These are phyloP conservation scores for Cordyceps cateniannulata DNA, from an alignment of 2,329 filamentous ascomycete genomes.

Conservation along the genomic window DNA sequence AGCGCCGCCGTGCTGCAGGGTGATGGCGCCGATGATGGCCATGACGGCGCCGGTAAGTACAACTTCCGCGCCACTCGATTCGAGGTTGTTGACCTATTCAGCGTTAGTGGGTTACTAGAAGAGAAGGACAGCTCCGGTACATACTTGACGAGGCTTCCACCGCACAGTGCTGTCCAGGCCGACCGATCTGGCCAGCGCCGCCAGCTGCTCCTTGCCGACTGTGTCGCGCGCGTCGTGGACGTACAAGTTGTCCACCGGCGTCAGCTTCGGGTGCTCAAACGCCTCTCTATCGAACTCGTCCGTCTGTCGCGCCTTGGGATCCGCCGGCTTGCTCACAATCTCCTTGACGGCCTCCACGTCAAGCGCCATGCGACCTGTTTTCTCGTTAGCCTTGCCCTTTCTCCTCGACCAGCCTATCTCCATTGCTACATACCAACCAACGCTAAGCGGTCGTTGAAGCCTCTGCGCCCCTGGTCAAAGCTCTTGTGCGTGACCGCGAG, in stretches of 20 bases:
- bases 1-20: conserved; percentile 78
- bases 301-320: conserved; percentile 19
- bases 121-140: conserved; percentile 22
- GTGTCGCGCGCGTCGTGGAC: conserved; percentile 52
- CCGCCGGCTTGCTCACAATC: conserved; percentile 28
- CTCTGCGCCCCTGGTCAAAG: conserved; percentile 89
- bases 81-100: conserved; percentile 55
- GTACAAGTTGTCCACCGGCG: conserved; percentile 67
- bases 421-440: conserved; percentile 60
- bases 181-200: conserved; percentile 60
- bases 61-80: conserved; percentile 64
- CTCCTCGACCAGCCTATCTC: no score
- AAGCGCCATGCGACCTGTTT: conserved; percentile 25
- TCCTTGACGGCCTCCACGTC: conserved; percentile 33
- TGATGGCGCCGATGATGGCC: conserved; percentile 80
- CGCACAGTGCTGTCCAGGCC: conserved; percentile 70
- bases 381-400: background rate
- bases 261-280: conserved; percentile 64
- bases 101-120: background rate
- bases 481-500: conserved; percentile 96
- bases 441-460: conserved; percentile 91
- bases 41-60: conserved; percentile 74
- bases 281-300: conserved; percentile 54
- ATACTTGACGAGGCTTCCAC: conserved; percentile 82
- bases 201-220: conserved; percentile 59